Evolutionary conservation across 768 basidiomycete genomes (phyloP).

Genomic region (Cyclocybe aegerita): DNA sequence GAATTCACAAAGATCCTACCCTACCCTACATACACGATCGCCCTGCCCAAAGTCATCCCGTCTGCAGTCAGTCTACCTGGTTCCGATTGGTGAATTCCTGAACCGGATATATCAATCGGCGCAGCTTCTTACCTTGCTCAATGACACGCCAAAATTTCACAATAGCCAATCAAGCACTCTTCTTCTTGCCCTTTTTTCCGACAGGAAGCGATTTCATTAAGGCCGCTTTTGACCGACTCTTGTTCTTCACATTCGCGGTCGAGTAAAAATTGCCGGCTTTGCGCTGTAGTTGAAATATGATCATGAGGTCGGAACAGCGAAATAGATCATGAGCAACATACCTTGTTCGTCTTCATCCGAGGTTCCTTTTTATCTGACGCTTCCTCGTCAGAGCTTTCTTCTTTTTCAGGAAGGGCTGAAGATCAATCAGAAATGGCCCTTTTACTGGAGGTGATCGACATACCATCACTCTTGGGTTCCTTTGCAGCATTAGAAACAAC

Average conservation of each 20-base stretch:
- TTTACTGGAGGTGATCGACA: slow-evolving; percentile 1
- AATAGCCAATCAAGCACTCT: slow-evolving; percentile 9
- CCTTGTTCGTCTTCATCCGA: slow-evolving; percentile 95
- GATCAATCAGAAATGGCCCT: slow-evolving; percentile 3
- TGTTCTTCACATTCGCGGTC: slow-evolving; percentile 84
- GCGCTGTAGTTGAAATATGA: slow-evolving; percentile 46
- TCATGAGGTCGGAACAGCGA: not conserved
- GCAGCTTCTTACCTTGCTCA: too few species aligned
- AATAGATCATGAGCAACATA: slow-evolving; percentile 22
- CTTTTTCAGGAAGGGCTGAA: slow-evolving; percentile 18
- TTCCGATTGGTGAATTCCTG: not conserved
- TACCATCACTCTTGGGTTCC: slow-evolving; percentile 19
- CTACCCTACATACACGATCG: not conserved
- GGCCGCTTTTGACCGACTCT: slow-evolving; percentile 65
- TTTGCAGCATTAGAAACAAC: slow-evolving; percentile 26
- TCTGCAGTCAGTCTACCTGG: too few species aligned
- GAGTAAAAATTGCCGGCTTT: slow-evolving; percentile 91
- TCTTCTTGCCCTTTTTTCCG: slow-evolving; percentile 48
- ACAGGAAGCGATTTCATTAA: slow-evolving; percentile 55
- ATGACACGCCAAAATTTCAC: too few species aligned
- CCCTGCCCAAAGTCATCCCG: not conserved
- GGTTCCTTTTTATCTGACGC: slow-evolving; percentile 47
- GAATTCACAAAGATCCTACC: not conserved
- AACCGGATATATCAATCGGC: not conserved
- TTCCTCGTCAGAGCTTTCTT: slow-evolving; percentile 30